A percentile compares a stretch with the other conserved stretches of the same genome.
phyloP scores from a whole-genome alignment of 2,329 filamentous ascomycete species.

The Diplodia seriata region DNA sequence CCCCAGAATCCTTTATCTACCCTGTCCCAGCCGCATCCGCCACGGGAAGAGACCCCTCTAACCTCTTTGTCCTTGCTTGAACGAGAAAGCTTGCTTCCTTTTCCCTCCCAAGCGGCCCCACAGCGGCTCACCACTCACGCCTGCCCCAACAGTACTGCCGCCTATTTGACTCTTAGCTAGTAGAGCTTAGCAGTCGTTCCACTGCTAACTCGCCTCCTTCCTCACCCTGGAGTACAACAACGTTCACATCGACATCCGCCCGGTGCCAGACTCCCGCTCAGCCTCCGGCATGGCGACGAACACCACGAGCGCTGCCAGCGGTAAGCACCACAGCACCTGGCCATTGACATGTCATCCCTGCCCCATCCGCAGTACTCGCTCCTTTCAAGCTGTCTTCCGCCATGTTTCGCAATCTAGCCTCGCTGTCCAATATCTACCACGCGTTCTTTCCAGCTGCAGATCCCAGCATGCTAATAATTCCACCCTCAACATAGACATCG shows the following conservation, averaged over 20 bases:
- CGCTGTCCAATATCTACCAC: not conserved
- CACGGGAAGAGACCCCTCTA: not conserved
- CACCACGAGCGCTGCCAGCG: conserved; percentile 19
- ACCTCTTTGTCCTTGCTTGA: conserved; percentile 16
- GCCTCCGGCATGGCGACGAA: conserved; percentile 29
- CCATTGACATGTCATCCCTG: not conserved
- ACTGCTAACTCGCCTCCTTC: not conserved
- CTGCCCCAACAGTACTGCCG: not conserved
- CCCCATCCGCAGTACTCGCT: not conserved
- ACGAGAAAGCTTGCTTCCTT: conserved; percentile 27
- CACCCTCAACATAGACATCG: conserved; percentile 34
- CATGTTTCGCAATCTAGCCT: not conserved
- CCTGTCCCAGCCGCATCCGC: conserved; percentile 9
- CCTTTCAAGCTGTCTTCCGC: not conserved
- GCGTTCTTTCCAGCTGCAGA: not conserved
- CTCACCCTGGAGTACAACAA: conserved; percentile 32
- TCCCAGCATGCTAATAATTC: not conserved
- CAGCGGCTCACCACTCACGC: conserved; percentile 17
- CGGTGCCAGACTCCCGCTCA: conserved; percentile 12
- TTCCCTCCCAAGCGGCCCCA: not conserved
- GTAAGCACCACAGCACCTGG: not conserved
- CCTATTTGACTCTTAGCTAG: conserved; percentile 12
- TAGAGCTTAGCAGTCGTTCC: conserved; percentile 8
- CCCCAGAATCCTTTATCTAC: conserved; percentile 21
- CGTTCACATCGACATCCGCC: conserved; percentile 32